Base-by-base conservation (phyloP, 2,329 filamentous ascomycete genomes). In the Escovopsis sp. region DNA sequence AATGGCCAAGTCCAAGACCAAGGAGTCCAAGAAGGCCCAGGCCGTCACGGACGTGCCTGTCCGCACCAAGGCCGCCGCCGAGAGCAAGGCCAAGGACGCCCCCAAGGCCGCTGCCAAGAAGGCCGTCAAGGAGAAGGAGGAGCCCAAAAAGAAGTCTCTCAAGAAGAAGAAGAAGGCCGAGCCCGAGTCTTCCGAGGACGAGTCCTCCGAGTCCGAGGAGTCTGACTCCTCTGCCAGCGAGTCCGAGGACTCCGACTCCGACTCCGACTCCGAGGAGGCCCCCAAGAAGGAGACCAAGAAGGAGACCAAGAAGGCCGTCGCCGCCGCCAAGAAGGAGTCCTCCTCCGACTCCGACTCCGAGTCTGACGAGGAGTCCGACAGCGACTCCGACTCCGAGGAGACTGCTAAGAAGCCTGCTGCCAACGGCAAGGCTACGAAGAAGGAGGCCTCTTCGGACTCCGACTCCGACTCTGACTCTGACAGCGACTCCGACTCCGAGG, bases 1-100 rank as follows among this genome's bases (percentile, higher is more conserved):
- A 62, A 82, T 82, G 78, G 76, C 69, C 61, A 82, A 82, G 66
- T 65, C 69, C 43, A 82, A 82, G 68, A 71, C 79, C 58, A 66
- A 64, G 60, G 58, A 61, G 44, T 58, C 68, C 60, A 73, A 66
- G 60, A 59, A 70, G 59, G 68, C 63, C 51, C 75, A 75, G 66
- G 57, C 70, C 51, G 61, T 65, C 55, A 68, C 71, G 32, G 39
- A 42, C 19, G 56, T 59, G 66, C 47, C 57, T 69, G 55, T 58
- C 65, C 76, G 79, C 63, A 85, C 84, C 70, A 71, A 70, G 53
- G 77, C 70, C 51, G 73, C 74, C 50, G 70, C 72, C 66, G 87
- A 77, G 65, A 64, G 70, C 47, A 82, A 82, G 68, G 72, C 75
- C 54, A 82, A 82, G 70, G 69, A 77, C 49, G 58, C 75, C 19